Base-by-base conservation (phyloP, 2,329 filamentous ascomycete genomes). In the Beauveria varroae region DNA sequence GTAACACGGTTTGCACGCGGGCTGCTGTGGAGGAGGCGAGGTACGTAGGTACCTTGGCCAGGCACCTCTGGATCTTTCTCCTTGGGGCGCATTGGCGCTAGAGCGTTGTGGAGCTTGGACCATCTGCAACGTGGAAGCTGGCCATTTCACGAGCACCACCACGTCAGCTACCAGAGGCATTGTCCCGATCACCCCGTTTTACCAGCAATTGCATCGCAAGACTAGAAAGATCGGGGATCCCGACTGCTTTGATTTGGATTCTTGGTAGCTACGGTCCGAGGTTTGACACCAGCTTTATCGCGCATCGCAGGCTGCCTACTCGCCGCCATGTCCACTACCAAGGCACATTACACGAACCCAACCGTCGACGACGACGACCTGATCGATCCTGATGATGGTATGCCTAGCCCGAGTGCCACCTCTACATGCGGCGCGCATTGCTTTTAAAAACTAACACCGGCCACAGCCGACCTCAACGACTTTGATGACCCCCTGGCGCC, bases 401-500 rank as follows among this genome's bases (percentile, higher is more conserved):
- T 67, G 76, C 63, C 34, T 18, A 24, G n/a, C 61, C 20, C 26
- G 8, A n/a, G 43, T 52, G 16, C 43, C 4, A 3, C 14, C 1
- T 47, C 3, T 12, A 5, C 14, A 4, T 12, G 12, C 43, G n/a
- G 14, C 1, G 3, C 12, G n/a, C 0, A 5, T 16, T 34, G 3
- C 54, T 60, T 46, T 55, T 58, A 14, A 47, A 40, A 28, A 55
- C 68, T 71, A 40, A 72, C 65, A 49, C 43, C 24, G 10, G 12
- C 26, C 10, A 46, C 69, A 91, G 90, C 89, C 70, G 91, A 92
- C 68, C 86, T 97, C 70, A 90, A 95, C 74, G 92, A 97, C 73
- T 91, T 96, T 70, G 93, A 97, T 71, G 92, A 97, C 75, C 92
- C 93, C 46, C 81, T 95, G 65, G 80, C 83, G 65, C 75, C 76